Evolutionary conservation across 129 eudicot species (phyloP).

Genomic region (Tanacetum coccineum): DNA sequence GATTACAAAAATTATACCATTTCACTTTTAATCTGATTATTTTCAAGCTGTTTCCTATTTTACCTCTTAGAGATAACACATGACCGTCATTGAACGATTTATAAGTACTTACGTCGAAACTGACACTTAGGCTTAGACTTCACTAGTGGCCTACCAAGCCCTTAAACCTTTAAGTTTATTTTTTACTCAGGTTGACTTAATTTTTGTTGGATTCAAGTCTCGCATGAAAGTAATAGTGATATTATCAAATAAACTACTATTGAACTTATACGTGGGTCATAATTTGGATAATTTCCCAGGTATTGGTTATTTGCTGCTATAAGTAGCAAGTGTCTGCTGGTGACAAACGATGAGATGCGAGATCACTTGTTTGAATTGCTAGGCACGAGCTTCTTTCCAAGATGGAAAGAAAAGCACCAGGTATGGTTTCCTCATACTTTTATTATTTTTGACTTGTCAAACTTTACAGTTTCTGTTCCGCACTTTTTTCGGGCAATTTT

Average conservation of each 20-base stretch:
- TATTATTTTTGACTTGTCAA: too few species aligned
- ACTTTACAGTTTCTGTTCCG: too few species aligned
- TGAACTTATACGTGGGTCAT: neutral
- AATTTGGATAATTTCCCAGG: neutral
- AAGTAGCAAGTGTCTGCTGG: conserved; percentile 59
- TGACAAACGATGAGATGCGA: conserved; percentile 98
- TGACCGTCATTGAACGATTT: too few species aligned
- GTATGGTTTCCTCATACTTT: conserved; percentile 38
- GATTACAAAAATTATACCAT: too few species aligned
- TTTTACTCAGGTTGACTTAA: neutral
- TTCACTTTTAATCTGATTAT: too few species aligned
- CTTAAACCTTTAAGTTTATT: neutral
- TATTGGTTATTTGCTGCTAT: conserved; percentile 10
- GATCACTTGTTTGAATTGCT: conserved; percentile 95
- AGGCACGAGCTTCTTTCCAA: conserved; percentile 69
- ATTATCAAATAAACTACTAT: neutral
- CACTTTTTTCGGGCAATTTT: too few species aligned
- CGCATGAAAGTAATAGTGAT: neutral
- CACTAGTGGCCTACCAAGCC: neutral
- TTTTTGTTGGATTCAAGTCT: neutral
- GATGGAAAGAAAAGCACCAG: conserved; percentile 97
- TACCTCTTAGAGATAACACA: too few species aligned
- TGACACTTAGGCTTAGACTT: neutral
- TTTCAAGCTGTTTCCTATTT: too few species aligned
- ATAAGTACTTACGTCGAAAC: too few species aligned